phyloP scores from a whole-genome alignment of 768 basidiomycete species.

The Amanita inopinata region DNA sequence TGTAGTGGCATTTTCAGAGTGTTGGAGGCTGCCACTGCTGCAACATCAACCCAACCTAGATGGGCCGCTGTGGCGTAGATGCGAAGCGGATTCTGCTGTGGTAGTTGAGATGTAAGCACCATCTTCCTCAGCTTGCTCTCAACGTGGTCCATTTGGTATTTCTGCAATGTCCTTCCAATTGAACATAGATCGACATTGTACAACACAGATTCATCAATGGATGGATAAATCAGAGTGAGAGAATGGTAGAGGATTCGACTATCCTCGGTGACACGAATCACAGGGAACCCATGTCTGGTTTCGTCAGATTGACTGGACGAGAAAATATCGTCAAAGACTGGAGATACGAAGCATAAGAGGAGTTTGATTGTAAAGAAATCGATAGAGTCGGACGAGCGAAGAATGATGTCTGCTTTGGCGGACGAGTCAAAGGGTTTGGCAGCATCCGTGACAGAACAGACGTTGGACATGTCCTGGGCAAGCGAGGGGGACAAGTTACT shows the following conservation, averaged over 20 bases:
- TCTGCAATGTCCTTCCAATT: background rate
- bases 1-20: background rate
- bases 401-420: slow-evolving; percentile 16
- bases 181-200: background rate
- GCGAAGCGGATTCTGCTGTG: background rate
- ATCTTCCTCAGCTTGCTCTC: slow-evolving; percentile 1
- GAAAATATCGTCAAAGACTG: slow-evolving; percentile 24
- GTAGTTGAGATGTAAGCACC: background rate
- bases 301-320: slow-evolving; percentile 12
- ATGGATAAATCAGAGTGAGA: slow-evolving; percentile 6
- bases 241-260: slow-evolving; percentile 4
- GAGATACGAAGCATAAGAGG: slow-evolving; percentile 21
- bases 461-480: background rate
- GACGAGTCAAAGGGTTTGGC: background rate
- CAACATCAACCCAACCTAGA: background rate
- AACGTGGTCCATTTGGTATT: slow-evolving; percentile 3
- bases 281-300: slow-evolving; percentile 3
- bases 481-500: too few relatives aligned
- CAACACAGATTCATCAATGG: background rate
- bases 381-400: slow-evolving; percentile 19
- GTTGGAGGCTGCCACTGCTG: background rate
- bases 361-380: slow-evolving; percentile 20
- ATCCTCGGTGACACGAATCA: slow-evolving; percentile 12
- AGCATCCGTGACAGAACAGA: background rate
- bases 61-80: background rate